Evolutionary conservation across 495 filamentous ascomycete genomes (phyloP), one percentile per base, ranked within the genome.

Genomic region (Copromyces sp.): DNA sequence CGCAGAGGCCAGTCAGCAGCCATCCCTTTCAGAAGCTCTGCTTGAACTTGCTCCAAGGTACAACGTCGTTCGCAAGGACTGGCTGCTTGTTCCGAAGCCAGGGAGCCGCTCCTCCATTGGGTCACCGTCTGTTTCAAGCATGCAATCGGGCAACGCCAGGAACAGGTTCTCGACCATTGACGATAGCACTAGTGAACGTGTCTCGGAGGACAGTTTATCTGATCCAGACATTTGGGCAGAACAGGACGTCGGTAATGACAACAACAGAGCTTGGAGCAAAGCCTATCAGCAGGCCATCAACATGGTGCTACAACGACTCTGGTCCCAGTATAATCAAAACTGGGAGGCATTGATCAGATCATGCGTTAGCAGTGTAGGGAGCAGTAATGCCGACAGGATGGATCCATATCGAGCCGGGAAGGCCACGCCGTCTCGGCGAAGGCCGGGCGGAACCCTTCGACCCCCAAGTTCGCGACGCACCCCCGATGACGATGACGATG

Each of bases 181-280:
- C 20, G 74, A 77, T 32, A 78, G 77, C 70, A 61, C 72, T 1
- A 74, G 77, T 20, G 78, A 80, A 4, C 9, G 11, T 2, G 39
- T 73, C 41, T 77, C 78, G 0, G 75, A 80, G 12, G 77, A 76
- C 45, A 80, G 73, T 39, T 0, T 79, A 41, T 80, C 78, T 6
- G 78, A 80, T 12, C 74, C 74, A 11, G 78, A 78, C 17, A 61
- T 72, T 6, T 75, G 72, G 74, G 42, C 73, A 8, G 77, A 73
- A 5, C 39, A 70, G 2, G 73, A 69, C 11, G 74, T 68, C 3
- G 53, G 40, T 1, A 39, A 77, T 7, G 68, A 59, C 3, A 68
- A 61, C 5, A 65, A 69, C 7, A 71, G 42, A n/a, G 3, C 9
- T 0, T 80, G 77, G 77, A 74, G 39, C 8, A 53, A 14, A 17